Evolutionary conservation across 306 rosid genomes (phyloP), one percentile per base, ranked within the genome.

Genomic region (Citrullus amarus): DNA sequence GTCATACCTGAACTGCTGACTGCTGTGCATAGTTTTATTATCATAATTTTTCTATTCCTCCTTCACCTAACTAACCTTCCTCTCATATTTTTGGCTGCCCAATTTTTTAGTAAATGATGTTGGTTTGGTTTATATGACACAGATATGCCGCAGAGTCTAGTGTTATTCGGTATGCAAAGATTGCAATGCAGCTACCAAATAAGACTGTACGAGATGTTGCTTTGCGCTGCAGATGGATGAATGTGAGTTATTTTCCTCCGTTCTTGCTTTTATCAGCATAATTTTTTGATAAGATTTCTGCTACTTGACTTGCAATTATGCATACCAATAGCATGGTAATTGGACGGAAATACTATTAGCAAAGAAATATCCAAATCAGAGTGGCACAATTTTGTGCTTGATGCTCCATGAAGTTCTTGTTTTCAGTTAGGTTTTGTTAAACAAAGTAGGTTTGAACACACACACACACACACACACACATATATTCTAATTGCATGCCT

Each of bases 201-300:
- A 95, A 95, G 88, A 92, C 97, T 1, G 97, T 90, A 34, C 91
- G 96, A 38, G 99, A 95, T 84, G 96, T 95, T 65, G 99, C 99
- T 15, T 81, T 92, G 83, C 97, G 99, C 68, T 90, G 92, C 81
- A 87, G 97, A 87, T 95, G 99, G 99, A 95, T 92, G 99, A 92
- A 85, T 39, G 99, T 95, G 86, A 89, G 97, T 74, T 79, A 22
- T 68, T 58, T 61, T 65, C 72, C 75, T 25, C 56, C 48, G 44
- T 61, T 73, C 71, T 82, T 70, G 54, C 8, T 22, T 34, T 34
- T 38, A 44, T 69, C 18, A 22, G 32, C 56, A 32, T 44, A 66
- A 54, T 13, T 6, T 9, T 8, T 57, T 57, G 12, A 57, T 4
- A 76, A 38, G 13, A 2, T 5, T 5, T 8, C 16, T 57, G 34